Base-by-base conservation (phyloP, 768 basidiomycete genomes). In the Lactifluus subvellereus region DNA sequence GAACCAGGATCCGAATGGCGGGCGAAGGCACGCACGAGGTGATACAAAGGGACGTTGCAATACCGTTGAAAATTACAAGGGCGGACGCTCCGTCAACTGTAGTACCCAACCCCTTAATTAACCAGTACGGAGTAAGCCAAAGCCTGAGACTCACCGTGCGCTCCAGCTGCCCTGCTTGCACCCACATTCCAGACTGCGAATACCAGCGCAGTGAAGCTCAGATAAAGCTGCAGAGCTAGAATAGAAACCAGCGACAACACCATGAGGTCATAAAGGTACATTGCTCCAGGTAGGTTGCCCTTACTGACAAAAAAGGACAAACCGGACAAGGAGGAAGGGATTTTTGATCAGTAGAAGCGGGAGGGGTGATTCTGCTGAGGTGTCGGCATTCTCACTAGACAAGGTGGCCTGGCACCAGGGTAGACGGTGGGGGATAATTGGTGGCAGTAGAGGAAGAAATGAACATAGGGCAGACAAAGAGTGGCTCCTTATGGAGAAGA, bases 261-360 rank as follows among this genome's bases (percentile, higher is more conserved):
- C 3, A 16, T 45, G 37, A 57, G 51, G 32, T 13, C 6, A 14
- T 6, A 27, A 8, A 32, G 33, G 10, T 22, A 59, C 51, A 61
- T 18, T 13, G 30, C 14, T 59, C 6, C 54, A 49, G n/a, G 3
- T 27, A 33, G 54, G n/a, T 47, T 27, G 10, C 0, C 70, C 83
- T 71, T 63, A 86, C 87, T 64, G 51, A 64, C 79, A 55, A 65
- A 87, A 81, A 59, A 82, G 71, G 45, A 85, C 78, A 32, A 82
- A 78, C 57, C 87, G 83, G 61, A 80, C 69, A 58, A 84, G 72
- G 56, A 87, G 72, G 71, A 88, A 85, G 4, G 79, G 74, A 68
- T 79, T 86, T 59, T 73, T 75, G 77, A 81, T 78, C 32, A 51
- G 11, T 33, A 60, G 48, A 50, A 55, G 27, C 48, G 40, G 42